Evolutionary conservation across 1,284 basidiomycete genomes (phyloP).

Genomic region (Ceratobasidium sp.): DNA sequence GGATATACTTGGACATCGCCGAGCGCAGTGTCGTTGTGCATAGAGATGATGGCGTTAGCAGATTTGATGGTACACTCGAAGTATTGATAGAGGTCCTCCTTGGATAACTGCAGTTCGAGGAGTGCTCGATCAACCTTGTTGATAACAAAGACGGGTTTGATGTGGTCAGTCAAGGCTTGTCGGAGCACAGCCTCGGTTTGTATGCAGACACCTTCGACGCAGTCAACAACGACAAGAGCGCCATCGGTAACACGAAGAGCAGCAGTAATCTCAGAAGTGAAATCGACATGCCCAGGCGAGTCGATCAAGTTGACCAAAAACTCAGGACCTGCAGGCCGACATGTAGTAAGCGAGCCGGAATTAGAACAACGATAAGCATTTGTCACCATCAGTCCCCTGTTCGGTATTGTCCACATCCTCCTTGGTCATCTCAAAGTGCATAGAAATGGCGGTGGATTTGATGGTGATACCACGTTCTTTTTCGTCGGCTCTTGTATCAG

Average conservation of each 20-base stretch:
- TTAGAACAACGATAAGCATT: slow-evolving; percentile 47
- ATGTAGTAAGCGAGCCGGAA: slow-evolving; percentile 50
- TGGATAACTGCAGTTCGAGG: slow-evolving; percentile 97
- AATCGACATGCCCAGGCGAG: slow-evolving; percentile 99
- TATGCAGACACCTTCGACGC: slow-evolving; percentile 99
- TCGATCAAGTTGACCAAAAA: slow-evolving; percentile 99
- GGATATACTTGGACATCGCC: slow-evolving; percentile 99
- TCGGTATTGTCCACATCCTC: slow-evolving; percentile 88
- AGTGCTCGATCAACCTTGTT: slow-evolving; percentile 99
- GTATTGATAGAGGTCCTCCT: slow-evolving; percentile 98
- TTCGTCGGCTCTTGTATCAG: slow-evolving; percentile 98
- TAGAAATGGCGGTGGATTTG: slow-evolving; percentile 99
- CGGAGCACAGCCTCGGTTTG: slow-evolving; percentile 99
- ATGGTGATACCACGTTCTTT: slow-evolving; percentile 99
- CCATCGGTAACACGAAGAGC: slow-evolving; percentile 99
- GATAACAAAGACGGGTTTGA: slow-evolving; percentile 99
- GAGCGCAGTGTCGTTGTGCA: slow-evolving; percentile 93
- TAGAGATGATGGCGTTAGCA: slow-evolving; percentile 99
- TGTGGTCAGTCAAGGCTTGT: slow-evolving; percentile 97
- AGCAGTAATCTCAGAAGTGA: slow-evolving; percentile 99
- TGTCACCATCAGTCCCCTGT: slow-evolving; percentile 90
- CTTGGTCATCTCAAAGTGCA: slow-evolving; percentile 98
- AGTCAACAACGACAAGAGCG: slow-evolving; percentile 98
- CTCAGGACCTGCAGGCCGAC: slow-evolving; percentile 76
- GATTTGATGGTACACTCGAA: slow-evolving; percentile 98